Evolutionary conservation across 768 basidiomycete genomes (phyloP), one percentile per base, ranked within the genome.

Genomic region (Kwoniella sp.): DNA sequence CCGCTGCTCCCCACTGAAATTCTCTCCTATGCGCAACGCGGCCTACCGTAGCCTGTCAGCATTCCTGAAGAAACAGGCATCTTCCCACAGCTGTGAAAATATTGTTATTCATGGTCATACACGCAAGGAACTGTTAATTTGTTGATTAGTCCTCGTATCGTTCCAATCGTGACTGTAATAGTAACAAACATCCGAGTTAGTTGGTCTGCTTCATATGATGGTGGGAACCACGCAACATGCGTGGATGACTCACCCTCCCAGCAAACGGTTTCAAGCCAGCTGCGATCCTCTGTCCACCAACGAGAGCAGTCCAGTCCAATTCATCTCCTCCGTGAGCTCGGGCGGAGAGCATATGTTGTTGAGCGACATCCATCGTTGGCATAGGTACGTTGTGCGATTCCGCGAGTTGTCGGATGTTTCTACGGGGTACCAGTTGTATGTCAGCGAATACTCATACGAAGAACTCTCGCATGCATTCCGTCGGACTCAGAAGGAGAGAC

Each of bases 271-370:
- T 67, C 37, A 84, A 65, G 1, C 91, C 92, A 11, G 91, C 89
- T 1, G 90, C 85, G 13, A 89, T 86, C 56, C 92, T 84, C 45
- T 87, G 84, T 2, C 91, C 91, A 2, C 89, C 90, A 29, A 94
- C 85, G 47, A 93, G 78, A 0, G 87, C 87, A 66, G 88, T 90
- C 91, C 92, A 94, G 74, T 95, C 93, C 22, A 93, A 81, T 2
- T 84, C 81, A 8, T 87, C 86, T 25, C 83, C 83, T 58, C 92
- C 89, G 28, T 90, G 81, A 0, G 91, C 89, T 34, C 90, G 85
- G 5, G 91, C 88, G 4, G 90, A 88, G 67, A 94, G 82, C 74
- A 94, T 83, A 72, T 91, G 89, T 70, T 89, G 88, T 73, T 90
- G 87, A 4, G 90, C 90, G 31, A 77, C 71, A 57, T 82, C 81